Percentiles rank a stretch among this genome's conserved stretches.
phyloP scores from a whole-genome alignment of 352 stramenopile genomes.

The Pythium aristosporum region DNA sequence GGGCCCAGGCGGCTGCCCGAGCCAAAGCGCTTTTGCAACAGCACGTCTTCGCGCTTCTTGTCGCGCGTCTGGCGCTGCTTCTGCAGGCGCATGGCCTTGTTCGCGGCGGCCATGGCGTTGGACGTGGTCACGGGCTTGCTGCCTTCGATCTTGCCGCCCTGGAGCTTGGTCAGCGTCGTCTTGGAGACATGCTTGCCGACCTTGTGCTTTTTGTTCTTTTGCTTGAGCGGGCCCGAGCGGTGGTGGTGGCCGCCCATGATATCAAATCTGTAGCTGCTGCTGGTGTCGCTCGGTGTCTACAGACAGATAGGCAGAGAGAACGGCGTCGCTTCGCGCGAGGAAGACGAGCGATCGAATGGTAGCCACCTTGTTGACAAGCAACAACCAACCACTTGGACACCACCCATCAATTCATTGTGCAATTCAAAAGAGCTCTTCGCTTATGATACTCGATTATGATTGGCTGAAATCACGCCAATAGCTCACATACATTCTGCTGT shows the following conservation, averaged over 20 bases:
- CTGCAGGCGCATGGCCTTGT: slow-evolving; percentile 77
- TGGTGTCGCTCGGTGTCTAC: not conserved
- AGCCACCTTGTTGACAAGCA: slow-evolving; percentile 21
- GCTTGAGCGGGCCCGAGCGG: slow-evolving; percentile 85
- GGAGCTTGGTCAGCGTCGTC: slow-evolving; percentile 60
- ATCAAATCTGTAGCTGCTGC: not conserved
- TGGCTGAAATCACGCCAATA: slow-evolving; percentile 13
- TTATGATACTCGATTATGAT: not conserved
- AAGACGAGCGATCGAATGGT: slow-evolving; percentile 13
- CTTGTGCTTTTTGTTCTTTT: slow-evolving; percentile 93
- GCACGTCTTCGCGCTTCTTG: slow-evolving; percentile 85
- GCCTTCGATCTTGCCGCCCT: slow-evolving; percentile 72
- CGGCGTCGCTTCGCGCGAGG: slow-evolving; percentile 10
- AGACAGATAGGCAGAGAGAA: not conserved
- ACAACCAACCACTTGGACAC: slow-evolving; percentile 11
- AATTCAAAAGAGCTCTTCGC: slow-evolving; percentile 22
- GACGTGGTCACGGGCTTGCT: slow-evolving; percentile 23
- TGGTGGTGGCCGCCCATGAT: slow-evolving; percentile 77
- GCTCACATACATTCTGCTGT: not conserved
- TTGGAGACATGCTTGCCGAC: slow-evolving; percentile 82
- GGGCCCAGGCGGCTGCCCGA: slow-evolving; percentile 63
- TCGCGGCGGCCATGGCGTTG: slow-evolving; percentile 50
- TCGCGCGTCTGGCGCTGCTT: slow-evolving; percentile 82
- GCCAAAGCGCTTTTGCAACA: slow-evolving; percentile 81
- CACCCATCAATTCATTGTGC: slow-evolving; percentile 25